Base-by-base conservation (phyloP, 306 rosid genomes). In the Vigna unguiculata region DNA sequence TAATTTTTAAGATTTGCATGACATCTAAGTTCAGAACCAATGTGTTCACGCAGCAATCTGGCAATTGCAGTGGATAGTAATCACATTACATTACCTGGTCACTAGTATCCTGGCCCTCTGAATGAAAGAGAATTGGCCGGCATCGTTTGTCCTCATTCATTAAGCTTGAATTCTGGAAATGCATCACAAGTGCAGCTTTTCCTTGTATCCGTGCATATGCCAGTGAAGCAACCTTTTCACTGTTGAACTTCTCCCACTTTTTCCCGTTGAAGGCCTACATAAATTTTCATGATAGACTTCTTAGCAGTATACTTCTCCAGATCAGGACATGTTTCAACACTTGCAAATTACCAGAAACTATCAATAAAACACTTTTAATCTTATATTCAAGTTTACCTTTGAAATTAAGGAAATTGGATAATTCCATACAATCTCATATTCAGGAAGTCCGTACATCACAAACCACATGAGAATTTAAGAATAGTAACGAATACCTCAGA, bases 131-230 rank as follows among this genome's bases (percentile, higher is more conserved):
- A 79, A 91, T 93, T 7, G 97, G 98, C 69, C 97, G 88, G 75
- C 98, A 93, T 67, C 91, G 87, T 85, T 93, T 93, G 83, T 93
- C 98, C 84, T 93, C 98, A 71, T 90, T 91, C 98, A 91, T 91
- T 69, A 91, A 85, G 84, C 98, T 93, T 55, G 97, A 91, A 77
- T 90, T 93, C 86, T 93, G 98, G 74, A 93, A 93, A 83, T 93
- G 98, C 53, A 90, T 88, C 72, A 93, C 98, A 67, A 93, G 93
- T 9, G 98, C 96, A 78, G 88, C 83, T 88, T 91, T 93, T 48
- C 98, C 98, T 80, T 93, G 98, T 86, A 93, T 90, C 53, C 97
- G 86, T 8, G 98, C 98, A 83, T 90, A 93, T 46, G 98, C 97
- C 77, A 93, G 80, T 24, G 93, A 93, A 72, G 98, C 97, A 84